phyloP scores from a whole-genome alignment of 257 asterid species.

The Forsythia suspensa region DNA sequence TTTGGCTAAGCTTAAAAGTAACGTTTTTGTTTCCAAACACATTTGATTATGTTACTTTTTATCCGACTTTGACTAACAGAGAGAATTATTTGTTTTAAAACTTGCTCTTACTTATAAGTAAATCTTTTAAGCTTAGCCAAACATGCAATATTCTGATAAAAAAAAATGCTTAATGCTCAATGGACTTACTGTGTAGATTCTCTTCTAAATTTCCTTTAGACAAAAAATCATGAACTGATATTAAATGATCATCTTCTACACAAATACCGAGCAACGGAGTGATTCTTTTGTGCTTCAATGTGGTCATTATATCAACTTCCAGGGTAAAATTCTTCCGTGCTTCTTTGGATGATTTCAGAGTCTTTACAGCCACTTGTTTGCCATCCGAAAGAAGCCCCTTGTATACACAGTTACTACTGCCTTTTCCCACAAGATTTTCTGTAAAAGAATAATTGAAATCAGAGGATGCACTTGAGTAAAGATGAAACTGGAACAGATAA shows the following conservation, averaged over 20 bases:
- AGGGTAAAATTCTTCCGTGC: constrained; percentile 58
- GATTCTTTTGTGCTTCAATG: constrained; percentile 64
- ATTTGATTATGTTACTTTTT: neutral
- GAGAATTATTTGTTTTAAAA: neutral
- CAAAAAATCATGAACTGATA: constrained; percentile 69
- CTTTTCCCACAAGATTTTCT: constrained; percentile 81
- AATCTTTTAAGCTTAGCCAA: neutral
- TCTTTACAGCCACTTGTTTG: constrained; percentile 70
- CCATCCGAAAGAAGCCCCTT: constrained; percentile 74
- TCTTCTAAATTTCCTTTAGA: constrained; percentile 81
- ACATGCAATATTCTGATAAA: neutral
- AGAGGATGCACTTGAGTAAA: neutral
- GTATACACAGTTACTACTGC: constrained; percentile 80
- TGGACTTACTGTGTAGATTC: constrained; percentile 63
- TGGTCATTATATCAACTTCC: constrained; percentile 81
- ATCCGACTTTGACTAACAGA: neutral
- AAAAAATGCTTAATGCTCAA: neutral
- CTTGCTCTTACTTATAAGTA: neutral
- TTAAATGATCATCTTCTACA: constrained; percentile 47
- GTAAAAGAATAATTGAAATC: neutral
- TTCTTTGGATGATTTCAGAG: constrained; percentile 57
- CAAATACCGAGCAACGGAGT: constrained; percentile 75
- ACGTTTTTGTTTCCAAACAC: neutral
- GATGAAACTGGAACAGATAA: neutral
- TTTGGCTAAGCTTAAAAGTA: neutral